A percentile compares a stretch with the other conserved stretches of the same genome.
Evolutionary conservation across 345 rosid species (phyloP).

Genomic region (Leavenworthia alabamica): DNA sequence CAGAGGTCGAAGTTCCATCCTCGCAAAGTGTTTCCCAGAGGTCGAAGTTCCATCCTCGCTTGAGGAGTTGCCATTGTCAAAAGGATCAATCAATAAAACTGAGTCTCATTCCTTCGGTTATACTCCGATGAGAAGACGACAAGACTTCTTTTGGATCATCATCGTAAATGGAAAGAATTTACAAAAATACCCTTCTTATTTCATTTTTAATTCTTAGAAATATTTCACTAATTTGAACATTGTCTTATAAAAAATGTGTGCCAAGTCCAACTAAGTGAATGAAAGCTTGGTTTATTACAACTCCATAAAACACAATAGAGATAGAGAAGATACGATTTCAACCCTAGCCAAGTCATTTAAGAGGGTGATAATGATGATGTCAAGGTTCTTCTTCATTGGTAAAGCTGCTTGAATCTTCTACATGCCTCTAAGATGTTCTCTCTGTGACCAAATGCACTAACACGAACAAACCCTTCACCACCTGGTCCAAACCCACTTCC

Average conservation of each 20-base stretch:
- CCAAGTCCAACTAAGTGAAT: neutral
- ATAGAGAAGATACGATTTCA: neutral
- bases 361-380: slow-evolving; percentile 12
- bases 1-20: slow-evolving; percentile 50
- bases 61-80: slow-evolving; percentile 16
- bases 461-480: slow-evolving; percentile 90
- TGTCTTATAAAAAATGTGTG: neutral
- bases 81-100: neutral
- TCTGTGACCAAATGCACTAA: slow-evolving; percentile 90
- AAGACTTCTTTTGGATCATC: neutral
- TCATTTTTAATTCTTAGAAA: neutral
- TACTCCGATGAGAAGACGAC: neutral
- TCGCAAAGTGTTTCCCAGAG: slow-evolving; percentile 56
- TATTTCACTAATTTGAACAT: neutral
- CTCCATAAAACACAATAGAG: slow-evolving; percentile 18
- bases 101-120: neutral
- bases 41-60: slow-evolving; percentile 47
- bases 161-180: too few species aligned
- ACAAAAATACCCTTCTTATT: neutral
- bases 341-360: neutral
- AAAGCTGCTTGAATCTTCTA: slow-evolving; percentile 81
- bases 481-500: slow-evolving; percentile 98
- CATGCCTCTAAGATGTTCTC: slow-evolving; percentile 84
- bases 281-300: neutral
- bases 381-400: slow-evolving; percentile 39